These are phyloP conservation scores for Didymella glomerata DNA, from an alignment of 2,329 filamentous ascomycete genomes.

Conservation along the genomic window DNA sequence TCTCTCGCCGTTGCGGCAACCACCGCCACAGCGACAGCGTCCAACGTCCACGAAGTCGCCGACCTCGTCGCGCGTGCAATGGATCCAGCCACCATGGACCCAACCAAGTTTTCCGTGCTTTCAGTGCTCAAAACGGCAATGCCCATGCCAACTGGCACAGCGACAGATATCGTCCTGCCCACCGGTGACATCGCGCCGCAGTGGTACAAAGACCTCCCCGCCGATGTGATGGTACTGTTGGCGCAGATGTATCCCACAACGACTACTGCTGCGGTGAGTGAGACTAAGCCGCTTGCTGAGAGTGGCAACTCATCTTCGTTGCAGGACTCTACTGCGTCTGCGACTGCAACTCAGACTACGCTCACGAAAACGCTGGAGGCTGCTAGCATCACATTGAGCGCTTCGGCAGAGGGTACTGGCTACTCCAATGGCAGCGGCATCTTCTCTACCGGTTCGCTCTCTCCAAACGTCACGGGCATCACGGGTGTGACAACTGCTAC, in stretches of 20 bases:
- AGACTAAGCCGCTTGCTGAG: background rate
- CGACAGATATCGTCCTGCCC: constrained; percentile 6
- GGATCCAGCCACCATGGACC: constrained; percentile 19
- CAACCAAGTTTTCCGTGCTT: constrained; percentile 19
- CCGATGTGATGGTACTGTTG: constrained; percentile 19
- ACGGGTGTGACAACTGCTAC: background rate
- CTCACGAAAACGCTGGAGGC: constrained; percentile 4
- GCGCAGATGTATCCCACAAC: constrained; percentile 20
- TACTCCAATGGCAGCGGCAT: background rate
- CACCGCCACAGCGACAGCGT: background rate
- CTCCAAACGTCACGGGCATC: background rate
- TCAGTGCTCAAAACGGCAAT: constrained; percentile 22
- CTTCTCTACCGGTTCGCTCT: background rate
- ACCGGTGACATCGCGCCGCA: constrained; percentile 12
- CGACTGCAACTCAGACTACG: constrained; percentile 1
- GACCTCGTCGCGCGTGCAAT: constrained; percentile 14
- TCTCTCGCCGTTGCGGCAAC: background rate
- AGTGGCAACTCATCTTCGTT: background rate
- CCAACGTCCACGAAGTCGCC: constrained; percentile 5
- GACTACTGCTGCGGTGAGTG: constrained; percentile 2
- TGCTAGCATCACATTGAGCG: background rate
- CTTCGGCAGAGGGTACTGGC: background rate
- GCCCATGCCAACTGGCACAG: constrained; percentile 11
- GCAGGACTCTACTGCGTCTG: background rate
- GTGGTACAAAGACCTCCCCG: constrained; percentile 21